Evolutionary conservation across 179 eudicot genomes (phyloP), one percentile per base, ranked within the genome.

Genomic region (Silene vulgaris): DNA sequence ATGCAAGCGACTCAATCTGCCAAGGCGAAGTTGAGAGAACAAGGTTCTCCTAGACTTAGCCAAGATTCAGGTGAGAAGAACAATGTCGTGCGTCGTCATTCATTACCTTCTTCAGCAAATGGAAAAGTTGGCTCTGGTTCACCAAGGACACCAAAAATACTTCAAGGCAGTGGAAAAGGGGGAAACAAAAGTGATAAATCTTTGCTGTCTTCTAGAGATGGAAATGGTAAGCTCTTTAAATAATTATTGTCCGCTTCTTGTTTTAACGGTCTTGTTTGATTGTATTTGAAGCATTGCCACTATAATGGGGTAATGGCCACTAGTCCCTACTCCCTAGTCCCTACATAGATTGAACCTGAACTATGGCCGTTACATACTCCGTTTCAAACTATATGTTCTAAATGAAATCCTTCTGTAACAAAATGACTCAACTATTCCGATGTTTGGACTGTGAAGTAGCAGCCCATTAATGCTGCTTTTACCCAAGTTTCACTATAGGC

Each of bases 1-100:
- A 83, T 83, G 88, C 81, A 77, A 72, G 88, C 88, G 48, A 85
- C 88, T 63, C 74, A 81, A 79, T 85, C 86, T 76, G 88, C 86
- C 20, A 83, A 85, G 73, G 88, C 88, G 67, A 85, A 85, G 81
- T 76, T 85, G 50, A 85, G 81, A 81, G 84, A 61, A 32, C 86
- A 83, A 71, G 82, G 84, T 65, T 81, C 88, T 35, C 88, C 86
- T 40, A 83, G 77, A 72, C 3, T 77, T 72, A 74, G 65, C 76
- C 88, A 77, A 79, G 86, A 85, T 35, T 84, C 74, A 23, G 73
- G 72, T 66, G 86, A 83, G 81, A 83, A 83, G 73, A 80, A 52
- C 75, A 81, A 64, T 57, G 20, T 43, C 14, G 50, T 77, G 2
- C 78, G 88, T 4, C 86, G 88, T 60, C 88, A 85, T 81, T 85